Evolutionary conservation across 164 flowering plant genomes (phyloP).

Genomic region (Euptelea pleiosperma): DNA sequence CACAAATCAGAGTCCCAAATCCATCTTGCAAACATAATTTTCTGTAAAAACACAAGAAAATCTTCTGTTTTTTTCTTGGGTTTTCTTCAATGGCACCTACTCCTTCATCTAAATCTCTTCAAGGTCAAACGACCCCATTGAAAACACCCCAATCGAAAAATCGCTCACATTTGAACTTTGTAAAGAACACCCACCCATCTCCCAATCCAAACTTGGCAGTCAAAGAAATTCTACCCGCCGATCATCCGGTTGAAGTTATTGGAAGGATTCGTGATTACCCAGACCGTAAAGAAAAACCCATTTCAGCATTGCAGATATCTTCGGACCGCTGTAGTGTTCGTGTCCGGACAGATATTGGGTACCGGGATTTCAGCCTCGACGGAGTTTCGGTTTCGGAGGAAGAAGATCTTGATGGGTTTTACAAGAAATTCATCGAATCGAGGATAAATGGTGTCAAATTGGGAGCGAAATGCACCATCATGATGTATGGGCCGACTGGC

Average conservation of each 20-base stretch:
- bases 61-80: conserved; percentile 11
- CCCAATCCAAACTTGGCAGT: conserved; percentile 38
- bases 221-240: conserved; percentile 40
- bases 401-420: conserved; percentile 77
- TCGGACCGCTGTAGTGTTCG: conserved; percentile 45
- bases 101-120: conserved; percentile 47
- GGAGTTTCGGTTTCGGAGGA: conserved; percentile 86
- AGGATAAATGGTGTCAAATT: conserved; percentile 77
- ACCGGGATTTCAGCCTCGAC: conserved; percentile 83
- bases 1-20: background rate
- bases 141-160: conserved; percentile 70
- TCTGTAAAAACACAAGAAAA: background rate
- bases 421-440: conserved; percentile 69
- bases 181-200: conserved; percentile 39
- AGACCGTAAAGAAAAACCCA: conserved; percentile 47
- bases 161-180: conserved; percentile 39
- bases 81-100: conserved; percentile 58
- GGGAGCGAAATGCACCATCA: conserved; percentile 84
- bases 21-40: background rate
- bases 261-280: conserved; percentile 73
- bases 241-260: conserved; percentile 94
- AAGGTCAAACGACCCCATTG: conserved; percentile 24
- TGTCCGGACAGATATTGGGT: conserved; percentile 77
- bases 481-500: conserved; percentile 99
- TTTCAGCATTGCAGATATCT: conserved; percentile 52